Evolutionary conservation across 139 green algal genomes (phyloP).

Genomic region (Chlamydomonas incerta): DNA sequence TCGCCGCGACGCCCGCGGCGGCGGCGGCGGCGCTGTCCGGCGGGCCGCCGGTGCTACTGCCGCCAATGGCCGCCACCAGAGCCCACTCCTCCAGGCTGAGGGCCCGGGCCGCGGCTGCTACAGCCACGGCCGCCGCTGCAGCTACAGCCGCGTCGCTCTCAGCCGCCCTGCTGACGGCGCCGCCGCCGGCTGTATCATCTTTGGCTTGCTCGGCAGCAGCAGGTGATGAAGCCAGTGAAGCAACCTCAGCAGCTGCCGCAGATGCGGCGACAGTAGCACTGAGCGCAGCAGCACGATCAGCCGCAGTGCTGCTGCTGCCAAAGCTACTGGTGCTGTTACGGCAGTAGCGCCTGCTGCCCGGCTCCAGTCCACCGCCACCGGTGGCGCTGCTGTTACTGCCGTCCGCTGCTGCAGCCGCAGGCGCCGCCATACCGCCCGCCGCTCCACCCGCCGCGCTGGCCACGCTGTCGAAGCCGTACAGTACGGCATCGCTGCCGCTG

Average conservation of each 20-base stretch:
- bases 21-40: no score
- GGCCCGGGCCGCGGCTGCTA: constrained; percentile 8
- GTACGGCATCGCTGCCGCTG: no score
- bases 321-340: not conserved
- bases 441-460: no score
- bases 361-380: not conserved
- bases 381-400: not conserved
- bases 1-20: no score
- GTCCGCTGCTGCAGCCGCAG: not conserved
- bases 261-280: no score
- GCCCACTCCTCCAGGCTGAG: constrained; percentile 41
- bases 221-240: no score
- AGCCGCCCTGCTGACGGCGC: no score
- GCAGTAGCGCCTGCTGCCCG: not conserved
- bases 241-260: no score
- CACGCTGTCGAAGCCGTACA: no score
- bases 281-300: not conserved
- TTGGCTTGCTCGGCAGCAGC: not conserved
- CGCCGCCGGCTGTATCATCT: no score
- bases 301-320: not conserved
- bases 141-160: not conserved
- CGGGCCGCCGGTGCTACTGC: not conserved
- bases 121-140: not conserved
- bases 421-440: no score
- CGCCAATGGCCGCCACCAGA: not conserved